Percentiles rank a stretch among this genome's conserved stretches.
phyloP scores from a whole-genome alignment of 2,329 filamentous ascomycete genomes.

The Stachybotrys chlorohalonatus region DNA sequence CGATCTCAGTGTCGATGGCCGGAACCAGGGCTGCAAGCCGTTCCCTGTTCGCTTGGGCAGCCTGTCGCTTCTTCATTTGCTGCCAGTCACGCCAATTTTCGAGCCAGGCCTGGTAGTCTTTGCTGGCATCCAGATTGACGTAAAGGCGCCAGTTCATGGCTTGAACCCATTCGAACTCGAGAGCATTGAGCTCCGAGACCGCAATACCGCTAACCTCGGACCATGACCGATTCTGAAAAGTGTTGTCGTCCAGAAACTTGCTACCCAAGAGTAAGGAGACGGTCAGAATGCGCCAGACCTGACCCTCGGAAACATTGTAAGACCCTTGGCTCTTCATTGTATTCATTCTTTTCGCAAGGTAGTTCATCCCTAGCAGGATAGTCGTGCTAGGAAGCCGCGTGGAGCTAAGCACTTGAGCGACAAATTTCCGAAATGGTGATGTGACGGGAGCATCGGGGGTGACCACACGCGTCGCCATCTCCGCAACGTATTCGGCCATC shows the following conservation, averaged over 20 bases:
- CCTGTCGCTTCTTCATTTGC: conserved; percentile 44
- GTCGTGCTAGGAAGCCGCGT: conserved; percentile 86
- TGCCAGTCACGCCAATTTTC: conserved; percentile 52
- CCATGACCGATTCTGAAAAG: conserved; percentile 95
- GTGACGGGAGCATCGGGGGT: conserved; percentile 46
- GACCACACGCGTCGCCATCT: conserved; percentile 63
- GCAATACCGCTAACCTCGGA: conserved; percentile 88
- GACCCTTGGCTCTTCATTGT: conserved; percentile 51
- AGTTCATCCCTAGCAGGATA: conserved; percentile 83
- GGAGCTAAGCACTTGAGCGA: conserved; percentile 81
- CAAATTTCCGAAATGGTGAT: conserved; percentile 80
- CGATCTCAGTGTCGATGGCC: conserved; percentile 33
- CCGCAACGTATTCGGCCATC: conserved; percentile 91
- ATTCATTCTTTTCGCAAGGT: conserved; percentile 75
- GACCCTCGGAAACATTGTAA: conserved; percentile 53
- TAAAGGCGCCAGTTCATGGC: conserved; percentile 80
- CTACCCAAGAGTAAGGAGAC: conserved; percentile 78
- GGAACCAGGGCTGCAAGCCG: conserved; percentile 39
- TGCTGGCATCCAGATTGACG: conserved; percentile 69
- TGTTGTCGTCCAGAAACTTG: conserved; percentile 96
- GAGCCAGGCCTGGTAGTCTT: conserved; percentile 59
- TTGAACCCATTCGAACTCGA: conserved; percentile 82
- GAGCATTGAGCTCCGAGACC: conserved; percentile 71
- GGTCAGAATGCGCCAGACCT: conserved; percentile 82
- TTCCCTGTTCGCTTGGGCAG: conserved; percentile 38